Evolutionary conservation across 495 filamentous ascomycete species (phyloP), one percentile per base, ranked within the genome.

Genomic region (Annulohypoxylon nitens): DNA sequence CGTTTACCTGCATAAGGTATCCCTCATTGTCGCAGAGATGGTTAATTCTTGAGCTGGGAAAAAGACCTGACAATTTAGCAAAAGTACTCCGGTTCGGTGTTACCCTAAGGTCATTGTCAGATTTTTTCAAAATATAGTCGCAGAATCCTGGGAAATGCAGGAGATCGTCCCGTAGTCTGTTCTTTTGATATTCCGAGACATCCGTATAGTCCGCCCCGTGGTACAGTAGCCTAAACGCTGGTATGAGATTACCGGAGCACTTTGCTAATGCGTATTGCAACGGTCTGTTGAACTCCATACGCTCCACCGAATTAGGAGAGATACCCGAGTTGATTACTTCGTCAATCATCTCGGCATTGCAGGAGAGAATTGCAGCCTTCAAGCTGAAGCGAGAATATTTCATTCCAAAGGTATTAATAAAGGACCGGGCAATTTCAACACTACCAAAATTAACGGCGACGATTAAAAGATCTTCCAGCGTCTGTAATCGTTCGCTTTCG

Each of bases 151-250:
- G 1, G 4, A n/a, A 9, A 18, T 4, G 4, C 9, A 20, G 11
- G 16, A 55, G 25, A 14, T 34, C 2, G 5, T 23, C 16, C 16
- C 10, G 14, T 2, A 53, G 9, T 23, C 2, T 1, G 4, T 53
- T 1, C 26, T 55, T 55, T 4, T 34, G 26, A n/a, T 0, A 6
- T 0, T 55, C 5, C 9, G 33, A 2, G 9, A 39, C 20, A 26
- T 33, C 10, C 1, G 18, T 51, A 3, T 16, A 34, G 11, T 55
- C 62, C 9, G 69, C 69, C 4, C 69, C 69, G 8, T 61, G 47
- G 47, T 61, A 30, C 9, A 71, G 0, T 5, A 71, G 55, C 18
- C 61, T 61, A 10, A 43, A 59, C 25, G 33, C 23, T 10, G 39
- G 6, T 2, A 25, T 7, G 7, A 16, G 30, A 9, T 34, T 14